Evolutionary conservation across 306 rosid species (phyloP).

Genomic region (Geum urbanum): DNA sequence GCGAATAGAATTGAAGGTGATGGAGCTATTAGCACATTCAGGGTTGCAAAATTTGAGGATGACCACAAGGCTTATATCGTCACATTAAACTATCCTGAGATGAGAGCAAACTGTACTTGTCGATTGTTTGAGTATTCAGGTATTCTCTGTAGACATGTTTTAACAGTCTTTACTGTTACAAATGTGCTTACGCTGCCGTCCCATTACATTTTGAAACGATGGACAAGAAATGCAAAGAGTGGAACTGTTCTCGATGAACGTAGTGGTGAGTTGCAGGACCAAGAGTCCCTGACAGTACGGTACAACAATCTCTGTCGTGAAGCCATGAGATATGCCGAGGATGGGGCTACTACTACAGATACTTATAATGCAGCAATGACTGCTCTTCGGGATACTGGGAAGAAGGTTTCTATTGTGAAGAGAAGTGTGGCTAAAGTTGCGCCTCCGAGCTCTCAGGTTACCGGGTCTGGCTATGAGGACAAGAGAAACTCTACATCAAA

Average conservation of each 20-base stretch:
- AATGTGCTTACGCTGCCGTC: conserved; percentile 80
- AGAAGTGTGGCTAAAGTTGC: conserved; percentile 65
- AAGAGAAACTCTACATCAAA: conserved; percentile 49
- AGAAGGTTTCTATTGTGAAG: conserved; percentile 59
- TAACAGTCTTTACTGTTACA: conserved; percentile 84
- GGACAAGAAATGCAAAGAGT: conserved; percentile 87
- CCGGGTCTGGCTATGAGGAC: conserved; percentile 55
- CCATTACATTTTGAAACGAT: conserved; percentile 80
- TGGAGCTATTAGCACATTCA: conserved; percentile 68
- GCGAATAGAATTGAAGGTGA: conserved; percentile 91
- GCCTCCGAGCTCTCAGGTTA: conserved; percentile 52
- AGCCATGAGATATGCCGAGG: conserved; percentile 85
- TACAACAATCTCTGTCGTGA: conserved; percentile 69
- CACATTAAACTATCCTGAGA: conserved; percentile 57
- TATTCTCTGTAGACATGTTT: conserved; percentile 82
- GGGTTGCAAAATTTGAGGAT: conserved; percentile 92
- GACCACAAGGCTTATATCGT: conserved; percentile 69
- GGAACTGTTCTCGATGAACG: conserved; percentile 54
- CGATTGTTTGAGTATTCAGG: conserved; percentile 95
- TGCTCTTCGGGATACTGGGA: conserved; percentile 72
- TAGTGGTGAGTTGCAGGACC: conserved; percentile 50
- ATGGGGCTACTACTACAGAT: conserved; percentile 70
- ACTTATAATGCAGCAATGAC: conserved; percentile 64
- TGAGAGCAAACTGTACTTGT: conserved; percentile 89
- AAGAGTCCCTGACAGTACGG: conserved; percentile 61